phyloP scores from a whole-genome alignment of 192 early-diverging fungal species.

The Spinellus fusiger region DNA sequence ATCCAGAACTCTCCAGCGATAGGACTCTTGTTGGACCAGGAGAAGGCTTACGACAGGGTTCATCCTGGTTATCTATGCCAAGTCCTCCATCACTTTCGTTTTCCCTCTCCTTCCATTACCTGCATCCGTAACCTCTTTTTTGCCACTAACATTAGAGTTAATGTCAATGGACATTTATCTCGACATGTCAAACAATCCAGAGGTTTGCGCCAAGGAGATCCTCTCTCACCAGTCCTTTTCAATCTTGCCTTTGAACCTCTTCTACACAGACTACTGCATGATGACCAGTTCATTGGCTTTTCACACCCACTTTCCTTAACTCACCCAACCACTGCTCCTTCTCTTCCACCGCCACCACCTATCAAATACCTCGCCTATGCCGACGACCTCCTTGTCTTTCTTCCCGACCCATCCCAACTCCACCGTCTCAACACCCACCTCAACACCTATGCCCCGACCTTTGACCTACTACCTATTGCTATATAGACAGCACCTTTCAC shows the following conservation, averaged over 20 bases:
- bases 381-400: conserved; percentile 14
- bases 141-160: conserved; percentile 4
- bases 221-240: conserved; percentile 15
- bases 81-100: conserved; percentile 7
- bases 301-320: not conserved
- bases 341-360: not conserved
- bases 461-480: conserved; percentile 3
- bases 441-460: not conserved
- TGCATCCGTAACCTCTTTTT: conserved; percentile 17
- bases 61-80: conserved; percentile 1
- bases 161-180: conserved; percentile 13
- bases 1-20: not conserved
- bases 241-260: conserved; percentile 21
- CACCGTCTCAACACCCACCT: not conserved
- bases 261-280: not conserved
- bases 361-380: conserved; percentile 6
- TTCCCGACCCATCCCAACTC: conserved; percentile 2
- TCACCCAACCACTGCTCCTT: no score
- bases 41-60: conserved; percentile 1
- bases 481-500: conserved; percentile 6
- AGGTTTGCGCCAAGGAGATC: conserved; percentile 27
- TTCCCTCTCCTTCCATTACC: not conserved
- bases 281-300: not conserved
- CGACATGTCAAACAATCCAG: conserved; percentile 1
- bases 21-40: not conserved